These are phyloP conservation scores for Choanephora cucurbitarum DNA, from an alignment of 371 early-diverging fungal species.

Conservation along the genomic window DNA sequence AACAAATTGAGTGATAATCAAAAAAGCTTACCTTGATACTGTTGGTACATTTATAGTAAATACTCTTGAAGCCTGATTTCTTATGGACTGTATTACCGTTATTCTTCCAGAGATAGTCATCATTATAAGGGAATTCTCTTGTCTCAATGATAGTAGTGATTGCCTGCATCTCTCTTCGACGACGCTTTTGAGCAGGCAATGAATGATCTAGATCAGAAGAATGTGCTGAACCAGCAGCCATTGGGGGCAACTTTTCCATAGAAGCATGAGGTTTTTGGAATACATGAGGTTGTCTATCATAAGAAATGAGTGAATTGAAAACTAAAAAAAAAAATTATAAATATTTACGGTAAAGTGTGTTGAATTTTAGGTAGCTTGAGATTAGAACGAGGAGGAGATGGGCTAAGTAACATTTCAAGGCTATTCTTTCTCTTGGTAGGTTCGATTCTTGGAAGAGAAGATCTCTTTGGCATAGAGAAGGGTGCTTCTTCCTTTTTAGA, in stretches of 20 bases:
- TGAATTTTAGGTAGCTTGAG: constrained; percentile 14
- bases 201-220: not conserved
- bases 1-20: no score
- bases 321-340: not conserved
- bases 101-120: constrained; percentile 60
- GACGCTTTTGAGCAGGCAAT: constrained; percentile 37
- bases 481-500: constrained; percentile 4
- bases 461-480: not conserved
- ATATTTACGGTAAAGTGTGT: not conserved
- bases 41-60: constrained; percentile 57
- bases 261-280: not conserved
- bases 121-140: constrained; percentile 46
- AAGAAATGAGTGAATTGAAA: not conserved
- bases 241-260: not conserved
- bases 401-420: constrained; percentile 21
- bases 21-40: constrained; percentile 32
- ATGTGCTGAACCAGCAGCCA: constrained; percentile 18
- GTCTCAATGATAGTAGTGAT: constrained; percentile 59
- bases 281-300: not conserved
- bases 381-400: constrained; percentile 10
- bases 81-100: constrained; percentile 58
- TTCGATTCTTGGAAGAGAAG: not conserved
- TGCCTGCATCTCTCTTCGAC: constrained; percentile 57
- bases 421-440: constrained; percentile 16
- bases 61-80: constrained; percentile 56